These are phyloP conservation scores for Euphorbia celastroides DNA, from an alignment of 441 rosid genomes.

Conservation along the genomic window DNA sequence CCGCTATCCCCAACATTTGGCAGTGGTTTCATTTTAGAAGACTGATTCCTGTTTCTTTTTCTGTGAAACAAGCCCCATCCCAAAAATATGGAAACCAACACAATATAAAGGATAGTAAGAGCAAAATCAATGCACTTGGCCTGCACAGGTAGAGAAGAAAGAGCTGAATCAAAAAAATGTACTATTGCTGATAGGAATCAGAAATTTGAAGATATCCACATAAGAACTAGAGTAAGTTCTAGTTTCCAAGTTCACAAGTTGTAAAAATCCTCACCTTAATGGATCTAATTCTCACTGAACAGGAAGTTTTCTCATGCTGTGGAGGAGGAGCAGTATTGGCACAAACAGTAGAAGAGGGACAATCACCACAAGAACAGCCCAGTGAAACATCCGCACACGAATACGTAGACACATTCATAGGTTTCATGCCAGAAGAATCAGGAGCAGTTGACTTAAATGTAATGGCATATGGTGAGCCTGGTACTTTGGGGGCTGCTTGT, in stretches of 20 bases:
- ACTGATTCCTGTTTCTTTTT: conserved; percentile 43
- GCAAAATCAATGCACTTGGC: conserved; percentile 77
- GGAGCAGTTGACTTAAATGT: conserved; percentile 51
- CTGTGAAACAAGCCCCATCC: conserved; percentile 78
- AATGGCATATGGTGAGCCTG: conserved; percentile 94
- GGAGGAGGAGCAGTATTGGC: conserved; percentile 51
- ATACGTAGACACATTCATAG: conserved; percentile 88
- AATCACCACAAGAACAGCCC: conserved; percentile 99
- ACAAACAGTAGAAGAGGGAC: conserved; percentile 78
- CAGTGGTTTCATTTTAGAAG: conserved; percentile 48
- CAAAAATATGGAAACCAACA: conserved; percentile 67
- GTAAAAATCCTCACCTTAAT: conserved; percentile 52
- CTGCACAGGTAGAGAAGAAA: conserved; percentile 42
- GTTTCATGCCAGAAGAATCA: conserved; percentile 75
- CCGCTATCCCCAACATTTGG: conserved; percentile 31
- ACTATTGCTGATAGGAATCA: conserved; percentile 4
- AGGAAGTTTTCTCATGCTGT: conserved; percentile 44
- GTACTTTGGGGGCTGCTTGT: conserved; percentile 47
- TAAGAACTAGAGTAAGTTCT: background rate
- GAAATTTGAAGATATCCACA: background rate
- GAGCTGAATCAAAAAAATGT: conserved; percentile 25
- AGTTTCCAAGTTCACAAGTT: conserved; percentile 2
- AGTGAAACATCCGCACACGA: conserved; percentile 78
- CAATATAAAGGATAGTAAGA: conserved; percentile 59
- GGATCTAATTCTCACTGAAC: conserved; percentile 74